Evolutionary conservation across 1,284 basidiomycete species (phyloP), one percentile per base, ranked within the genome.

Genomic region (Rhodotorula sp.): DNA sequence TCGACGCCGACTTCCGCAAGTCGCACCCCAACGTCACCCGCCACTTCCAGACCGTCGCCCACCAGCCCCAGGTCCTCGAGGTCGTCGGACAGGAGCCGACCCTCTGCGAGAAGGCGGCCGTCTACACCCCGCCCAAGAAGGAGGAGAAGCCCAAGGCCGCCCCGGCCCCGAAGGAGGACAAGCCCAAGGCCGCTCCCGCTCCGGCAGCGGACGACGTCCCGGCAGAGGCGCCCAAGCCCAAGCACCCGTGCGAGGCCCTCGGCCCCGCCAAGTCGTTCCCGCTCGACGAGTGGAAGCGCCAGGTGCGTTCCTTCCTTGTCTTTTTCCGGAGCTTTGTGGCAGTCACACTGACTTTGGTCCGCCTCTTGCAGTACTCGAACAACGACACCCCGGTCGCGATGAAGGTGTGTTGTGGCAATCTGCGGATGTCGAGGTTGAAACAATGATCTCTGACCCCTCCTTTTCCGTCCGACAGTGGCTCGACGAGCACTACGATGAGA

Each of bases 241-340:
- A 95, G 87, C 97, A 97, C 87, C 95, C 95, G 47, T 88, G 97
- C 65, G 95, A 97, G 75, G 58, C 63, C 31, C 60, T 62, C 54
- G 59, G 52, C 34, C 56, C 45, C 26, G 48, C 54, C 34, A 4
- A 45, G 54, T 56, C 66, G 10, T 62, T 62, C 55, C 55, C 56
- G 31, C n/a, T 62, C 16, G 66, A 67, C 56, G 66, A 67, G 56
- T 59, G 34, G 48, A 67, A 67, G 61, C 60, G 60, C 5, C 61
- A 62, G 59, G 28, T 34, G 18, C 45, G 59, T 34, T 3, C 1
- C n/a, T 8, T n/a, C n/a, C 6, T 8, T 10, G 15, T 28, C 18
- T 15, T 16, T 10, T 43, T 43, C 7, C 12, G 10, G 38, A 2
- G 38, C 1, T 8, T 43, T 43, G 31, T 3, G 10, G 5, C n/a